Evolutionary conservation across 257 asterid genomes (phyloP).

Genomic region (Nicotiana paniculata): DNA sequence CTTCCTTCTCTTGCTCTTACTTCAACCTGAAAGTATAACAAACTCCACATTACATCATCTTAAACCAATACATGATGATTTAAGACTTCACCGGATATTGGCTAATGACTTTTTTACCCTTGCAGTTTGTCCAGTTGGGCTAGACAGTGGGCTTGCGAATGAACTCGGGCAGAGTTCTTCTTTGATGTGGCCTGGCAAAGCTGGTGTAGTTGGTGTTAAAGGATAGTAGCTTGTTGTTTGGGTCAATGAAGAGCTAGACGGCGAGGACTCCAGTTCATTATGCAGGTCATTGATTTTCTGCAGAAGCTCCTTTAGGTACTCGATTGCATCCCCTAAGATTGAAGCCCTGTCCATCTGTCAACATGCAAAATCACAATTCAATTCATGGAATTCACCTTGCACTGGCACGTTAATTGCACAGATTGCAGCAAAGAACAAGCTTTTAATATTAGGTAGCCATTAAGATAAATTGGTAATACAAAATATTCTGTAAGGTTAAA

Average conservation of each 20-base stretch:
- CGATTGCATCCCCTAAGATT: constrained; percentile 85
- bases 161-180: constrained; percentile 70
- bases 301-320: constrained; percentile 74
- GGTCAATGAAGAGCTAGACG: constrained; percentile 47
- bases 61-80: background rate
- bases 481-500: background rate
- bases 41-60: background rate
- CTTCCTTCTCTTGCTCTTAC: constrained; percentile 77
- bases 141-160: constrained; percentile 66
- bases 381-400: background rate
- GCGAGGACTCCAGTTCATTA: constrained; percentile 69
- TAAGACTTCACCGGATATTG: background rate
- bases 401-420: background rate
- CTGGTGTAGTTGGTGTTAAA: constrained; percentile 59
- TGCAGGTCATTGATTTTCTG: constrained; percentile 82
- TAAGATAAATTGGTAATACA: no score
- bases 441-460: no score
- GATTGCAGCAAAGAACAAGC: background rate
- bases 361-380: background rate
- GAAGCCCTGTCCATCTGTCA: constrained; percentile 90
- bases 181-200: constrained; percentile 56
- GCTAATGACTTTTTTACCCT: constrained; percentile 37
- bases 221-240: constrained; percentile 64
- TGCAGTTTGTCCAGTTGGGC: constrained; percentile 84
- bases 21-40: constrained; percentile 45